Percentiles rank a stretch among this genome's conserved stretches.
phyloP scores from a whole-genome alignment of 2,329 filamentous ascomycete genomes.

The Ophiostoma australiae region DNA sequence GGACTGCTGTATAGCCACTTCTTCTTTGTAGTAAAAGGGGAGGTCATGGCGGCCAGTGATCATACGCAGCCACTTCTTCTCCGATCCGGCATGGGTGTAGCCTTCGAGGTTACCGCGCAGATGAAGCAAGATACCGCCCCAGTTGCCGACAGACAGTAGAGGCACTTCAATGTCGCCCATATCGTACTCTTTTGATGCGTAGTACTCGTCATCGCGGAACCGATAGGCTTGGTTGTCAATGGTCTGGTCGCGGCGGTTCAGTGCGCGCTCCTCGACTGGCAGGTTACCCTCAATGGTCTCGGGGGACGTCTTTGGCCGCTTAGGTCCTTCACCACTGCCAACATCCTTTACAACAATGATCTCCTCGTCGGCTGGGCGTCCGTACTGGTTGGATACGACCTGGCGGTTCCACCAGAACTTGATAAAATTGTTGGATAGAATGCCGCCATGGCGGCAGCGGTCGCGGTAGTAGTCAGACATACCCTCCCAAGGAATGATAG shows the following conservation, averaged over 20 bases:
- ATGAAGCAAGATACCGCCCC: constrained; percentile 66
- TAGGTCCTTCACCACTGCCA: background rate
- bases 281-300: constrained; percentile 56
- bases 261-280: constrained; percentile 45
- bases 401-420: constrained; percentile 64
- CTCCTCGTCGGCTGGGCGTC: constrained; percentile 37
- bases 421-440: constrained; percentile 56
- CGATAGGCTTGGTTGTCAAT: constrained; percentile 44
- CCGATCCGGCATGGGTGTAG: constrained; percentile 57
- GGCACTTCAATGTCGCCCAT: constrained; percentile 63
- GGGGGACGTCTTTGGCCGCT: constrained; percentile 1
- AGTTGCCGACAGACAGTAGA: constrained; percentile 62
- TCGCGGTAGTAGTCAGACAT: constrained; percentile 54
- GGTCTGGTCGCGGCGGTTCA: constrained; percentile 47
- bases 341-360: constrained; percentile 13
- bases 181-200: constrained; percentile 60
- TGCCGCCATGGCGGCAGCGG: constrained; percentile 57
- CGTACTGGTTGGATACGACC: constrained; percentile 65
- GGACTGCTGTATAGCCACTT: constrained; percentile 61
- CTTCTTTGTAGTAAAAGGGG: constrained; percentile 66
- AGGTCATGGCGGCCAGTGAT: constrained; percentile 67
- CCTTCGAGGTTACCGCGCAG: constrained; percentile 65
- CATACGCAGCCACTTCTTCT: constrained; percentile 64
- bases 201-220: constrained; percentile 61
- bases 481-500: constrained; percentile 50